Base-by-base conservation (phyloP, 805 yeast species). In the Lachancea quebecensis region DNA sequence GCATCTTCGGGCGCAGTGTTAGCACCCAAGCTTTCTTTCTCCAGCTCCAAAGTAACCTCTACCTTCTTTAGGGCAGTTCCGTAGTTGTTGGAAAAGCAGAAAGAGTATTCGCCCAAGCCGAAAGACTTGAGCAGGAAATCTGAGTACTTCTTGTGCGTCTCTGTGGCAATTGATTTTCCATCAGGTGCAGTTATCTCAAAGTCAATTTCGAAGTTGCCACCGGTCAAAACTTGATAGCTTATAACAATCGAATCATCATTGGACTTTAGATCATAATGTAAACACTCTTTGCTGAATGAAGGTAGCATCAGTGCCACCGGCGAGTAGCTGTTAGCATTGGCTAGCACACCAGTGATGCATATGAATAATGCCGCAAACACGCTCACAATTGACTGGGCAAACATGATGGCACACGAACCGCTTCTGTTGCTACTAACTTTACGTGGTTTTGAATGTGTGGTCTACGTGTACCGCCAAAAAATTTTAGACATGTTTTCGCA, bases 161-260 rank as follows among this genome's bases (percentile, higher is more conserved):
- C 83, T 25, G 67, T 49, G 42, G 71, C 71, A 49, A 79, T 65
- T 10, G 69, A 59, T 37, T 70, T 65, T 17, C 78, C 79, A 39
- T 62, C 68, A 31, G 86, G 85, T 43, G 76, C 71, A 42, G 69
- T 75, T 50, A 81, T 77, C 47, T 73, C 71, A 59, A 79, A 81
- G 58, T 81, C 84, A 44, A 81, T 75, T 59, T 81, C 85, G 54
- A 79, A 81, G 45, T 79, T 72, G 14, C 86, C 86, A 50, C 86
- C 86, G 41, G 77, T 73, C 54, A 80, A 73, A 44, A 81, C 86
- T 57, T 71, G 75, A 45, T 71, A 71, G 37, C 70, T 64, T 8
- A 70, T 66, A 12, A 67, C 65, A n/a, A 71, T 47, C 1, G 73
- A 54, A 37, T 70, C 73, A 1, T 66, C 69, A 7, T 68, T 70